Evolutionary conservation across 129 eudicot species (phyloP), one percentile per base, ranked within the genome.

Genomic region (Saposhnikovia divaricata): DNA sequence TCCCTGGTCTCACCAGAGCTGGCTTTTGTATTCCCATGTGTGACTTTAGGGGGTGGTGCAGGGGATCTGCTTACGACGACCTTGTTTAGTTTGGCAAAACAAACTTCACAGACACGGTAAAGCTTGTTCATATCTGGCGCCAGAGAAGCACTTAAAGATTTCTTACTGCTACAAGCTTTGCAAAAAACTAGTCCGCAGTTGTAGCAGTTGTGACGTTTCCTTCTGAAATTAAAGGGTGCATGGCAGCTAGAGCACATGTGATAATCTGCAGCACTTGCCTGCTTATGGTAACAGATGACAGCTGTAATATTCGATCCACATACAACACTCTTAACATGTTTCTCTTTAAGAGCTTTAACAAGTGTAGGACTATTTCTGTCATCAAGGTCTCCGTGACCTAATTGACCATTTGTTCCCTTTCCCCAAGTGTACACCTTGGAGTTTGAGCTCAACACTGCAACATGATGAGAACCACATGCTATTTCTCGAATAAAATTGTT

Each of bases 351-450:
- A 39, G 91, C 85, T 89, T 91, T 90, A 79, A 91, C 89, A 12
- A 89, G 70, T 39, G 93, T 91, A 43, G 96, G 96, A 71, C 83
- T 76, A 71, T 82, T 79, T 75, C 87, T 79, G 79, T 91, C 88
- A 51, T 78, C 83, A 28, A 72, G 82, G 77, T 89, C 91, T 53
- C 93, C 96, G 77, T 91, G 96, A 47, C 96, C 96, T 87, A 91
- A 87, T 66, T 89, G 87, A 57, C 96, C 96, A 65, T 87, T 85
- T 80, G 82, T 59, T 39, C 96, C 96, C 74, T 87, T 91, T 70
- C 96, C 96, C 96, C 96, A 91, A 55, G 96, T 91, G 88, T 85
- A 91, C 73, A 91, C 90, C 78, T 89, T 87, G 10, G 86, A 82
- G 73, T 80, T 84, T 70, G 93, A 91, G 61, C 85, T 89, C 77